Evolutionary conservation across 805 yeast species (phyloP).

Genomic region (Candida ponderosae): DNA sequence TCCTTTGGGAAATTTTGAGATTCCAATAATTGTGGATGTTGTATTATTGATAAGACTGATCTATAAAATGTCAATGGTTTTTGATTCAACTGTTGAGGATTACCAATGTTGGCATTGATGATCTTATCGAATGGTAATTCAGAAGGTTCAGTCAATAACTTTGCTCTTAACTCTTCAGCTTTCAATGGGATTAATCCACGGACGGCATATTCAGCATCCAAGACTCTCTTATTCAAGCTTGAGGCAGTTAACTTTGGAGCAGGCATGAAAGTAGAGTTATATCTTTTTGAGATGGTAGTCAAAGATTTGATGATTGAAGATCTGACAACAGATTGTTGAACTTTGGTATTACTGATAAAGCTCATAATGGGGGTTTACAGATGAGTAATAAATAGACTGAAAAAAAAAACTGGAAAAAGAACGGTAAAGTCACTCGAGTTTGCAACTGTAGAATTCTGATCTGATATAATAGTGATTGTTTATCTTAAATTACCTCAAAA

Average conservation of each 20-base stretch:
- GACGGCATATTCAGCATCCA: slow-evolving; percentile 91
- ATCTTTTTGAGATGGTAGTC: too few species aligned
- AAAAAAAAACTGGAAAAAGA: too few species aligned
- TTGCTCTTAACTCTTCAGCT: slow-evolving; percentile 73
- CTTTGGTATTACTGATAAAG: too few species aligned
- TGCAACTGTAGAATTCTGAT: too few species aligned
- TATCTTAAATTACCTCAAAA: too few species aligned
- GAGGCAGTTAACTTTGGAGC: slow-evolving; percentile 30
- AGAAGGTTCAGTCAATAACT: slow-evolving; percentile 44
- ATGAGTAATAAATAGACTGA: too few species aligned
- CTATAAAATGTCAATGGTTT: slow-evolving; percentile 93
- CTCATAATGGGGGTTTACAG: too few species aligned
- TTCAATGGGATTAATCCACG: slow-evolving; percentile 90
- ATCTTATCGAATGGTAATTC: slow-evolving; percentile 72
- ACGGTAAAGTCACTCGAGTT: too few species aligned
- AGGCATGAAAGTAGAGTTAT: slow-evolving; percentile 16
- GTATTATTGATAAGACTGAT: slow-evolving; percentile 79
- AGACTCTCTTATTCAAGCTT: slow-evolving; percentile 66
- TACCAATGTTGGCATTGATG: slow-evolving; percentile 91
- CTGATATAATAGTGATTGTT: too few species aligned
- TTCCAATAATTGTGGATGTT: slow-evolving; percentile 66
- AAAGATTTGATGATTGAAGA: too few species aligned
- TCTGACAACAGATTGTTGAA: too few species aligned
- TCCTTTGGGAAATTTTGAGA: slow-evolving; percentile 45
- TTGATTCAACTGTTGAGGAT: slow-evolving; percentile 96